phyloP scores from a whole-genome alignment of 2,329 filamentous ascomycete species.

The Phialophora tarda region DNA sequence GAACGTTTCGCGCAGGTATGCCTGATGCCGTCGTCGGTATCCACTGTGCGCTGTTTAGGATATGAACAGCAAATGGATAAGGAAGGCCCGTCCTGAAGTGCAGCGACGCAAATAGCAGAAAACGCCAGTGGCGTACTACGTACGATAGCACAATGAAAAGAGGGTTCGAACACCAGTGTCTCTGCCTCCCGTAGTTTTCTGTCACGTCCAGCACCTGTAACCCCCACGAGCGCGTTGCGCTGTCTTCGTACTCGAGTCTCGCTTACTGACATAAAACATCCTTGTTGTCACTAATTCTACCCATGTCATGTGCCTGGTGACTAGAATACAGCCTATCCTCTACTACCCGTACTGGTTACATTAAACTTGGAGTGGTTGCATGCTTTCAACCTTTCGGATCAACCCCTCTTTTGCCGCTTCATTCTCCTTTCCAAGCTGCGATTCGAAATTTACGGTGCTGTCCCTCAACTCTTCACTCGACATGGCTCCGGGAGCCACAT shows the following conservation, averaged over 20 bases:
- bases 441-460: constrained; percentile 29
- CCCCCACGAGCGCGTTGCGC: neutral
- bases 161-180: neutral
- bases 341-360: neutral
- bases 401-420: constrained; percentile 22
- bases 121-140: neutral
- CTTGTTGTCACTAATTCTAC: neutral
- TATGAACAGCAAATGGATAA: neutral
- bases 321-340: constrained; percentile 4
- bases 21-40: neutral
- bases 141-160: constrained; percentile 6
- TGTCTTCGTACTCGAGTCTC: neutral
- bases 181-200: neutral
- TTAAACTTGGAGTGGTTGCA: neutral
- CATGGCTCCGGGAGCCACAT: constrained; percentile 6
- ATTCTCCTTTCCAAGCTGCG: constrained; percentile 26
- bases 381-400: constrained; percentile 29
- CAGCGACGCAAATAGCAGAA: neutral
- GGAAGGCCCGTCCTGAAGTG: neutral
- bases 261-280: neutral
- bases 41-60: constrained; percentile 1
- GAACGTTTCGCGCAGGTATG: neutral
- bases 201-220: neutral
- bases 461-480: constrained; percentile 20
- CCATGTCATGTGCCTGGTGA: neutral